These are phyloP conservation scores for Leccinum broughii DNA, from an alignment of 768 basidiomycete species.

Conservation along the genomic window DNA sequence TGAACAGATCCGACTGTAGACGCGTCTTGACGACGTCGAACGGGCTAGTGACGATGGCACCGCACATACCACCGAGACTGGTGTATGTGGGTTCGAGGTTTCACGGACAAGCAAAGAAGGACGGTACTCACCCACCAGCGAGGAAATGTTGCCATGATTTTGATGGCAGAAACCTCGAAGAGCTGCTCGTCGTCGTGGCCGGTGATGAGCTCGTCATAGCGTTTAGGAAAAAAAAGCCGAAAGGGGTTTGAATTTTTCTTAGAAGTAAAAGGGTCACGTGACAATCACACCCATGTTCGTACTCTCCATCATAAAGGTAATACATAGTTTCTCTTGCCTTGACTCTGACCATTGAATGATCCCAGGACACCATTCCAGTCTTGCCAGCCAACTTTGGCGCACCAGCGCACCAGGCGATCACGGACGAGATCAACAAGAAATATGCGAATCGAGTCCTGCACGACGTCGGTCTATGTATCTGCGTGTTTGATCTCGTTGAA, in stretches of 20 bases:
- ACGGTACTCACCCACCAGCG: constrained; percentile 74
- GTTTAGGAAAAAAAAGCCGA: constrained; percentile 3
- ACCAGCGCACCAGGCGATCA: constrained; percentile 76
- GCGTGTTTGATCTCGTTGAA: constrained; percentile 83
- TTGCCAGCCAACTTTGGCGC: constrained; percentile 83
- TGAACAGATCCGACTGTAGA: constrained; percentile 87
- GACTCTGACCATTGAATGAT: neutral
- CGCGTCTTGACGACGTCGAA: constrained; percentile 99
- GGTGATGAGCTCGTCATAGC: constrained; percentile 14
- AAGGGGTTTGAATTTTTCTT: constrained; percentile 10
- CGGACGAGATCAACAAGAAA: constrained; percentile 88
- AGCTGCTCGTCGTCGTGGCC: constrained; percentile 17
- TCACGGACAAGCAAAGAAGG: neutral
- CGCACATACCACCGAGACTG: constrained; percentile 96
- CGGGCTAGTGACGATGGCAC: constrained; percentile 93
- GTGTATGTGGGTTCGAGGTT: constrained; percentile 6
- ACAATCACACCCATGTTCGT: constrained; percentile 40
- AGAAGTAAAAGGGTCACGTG: constrained; percentile 16
- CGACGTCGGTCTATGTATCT: constrained; percentile 89
- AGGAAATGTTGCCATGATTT: constrained; percentile 85
- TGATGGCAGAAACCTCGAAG: constrained; percentile 51
- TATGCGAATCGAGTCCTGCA: constrained; percentile 92
- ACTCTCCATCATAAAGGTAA: constrained; percentile 46
- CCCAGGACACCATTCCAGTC: constrained; percentile 88
- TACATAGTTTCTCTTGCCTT: neutral